Evolutionary conservation across 2,329 filamentous ascomycete genomes (phyloP), one percentile per base, ranked within the genome.

Genomic region (Aspergillus sojae): DNA sequence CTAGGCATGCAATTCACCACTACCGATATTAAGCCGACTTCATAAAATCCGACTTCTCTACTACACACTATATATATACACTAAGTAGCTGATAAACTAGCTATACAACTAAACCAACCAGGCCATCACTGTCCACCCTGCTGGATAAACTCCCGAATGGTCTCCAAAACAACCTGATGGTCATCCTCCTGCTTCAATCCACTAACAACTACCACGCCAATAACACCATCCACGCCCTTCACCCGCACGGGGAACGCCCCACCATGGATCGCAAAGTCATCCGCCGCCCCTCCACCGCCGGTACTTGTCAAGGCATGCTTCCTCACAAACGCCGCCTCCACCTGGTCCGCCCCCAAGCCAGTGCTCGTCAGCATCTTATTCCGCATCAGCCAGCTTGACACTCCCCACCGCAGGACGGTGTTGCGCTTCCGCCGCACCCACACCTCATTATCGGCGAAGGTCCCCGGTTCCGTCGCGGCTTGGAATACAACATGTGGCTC

Each of bases 141-240:
- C 11, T 62, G 65, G 63, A 77, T 67, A 63, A 84, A 84, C 65
- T 86, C 84, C 69, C 82, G 82, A 48, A 93, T 82, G 1, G 87
- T 87, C 74, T 93, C 89, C 0, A 91, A 85, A 71, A 94, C 88
- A 43, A 93, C 86, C 10, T 87, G 87, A 77, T 95, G 92, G 76
- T 94, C 91, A 79, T 93, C 86, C 70, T 91, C 83, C 77, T 93
- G 89, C 80, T 88, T 90, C 75, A 94, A 76, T 5, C 91, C 92
- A 72, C 88, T 91, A 1, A 94, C 89, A 21, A 93, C 87, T 28
- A 93, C 87, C 1, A 92, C 88, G 0, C 86, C 91, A 10, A 93
- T 88, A 3, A 93, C 79, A 0, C 91, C 91, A 78, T 94, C 91
- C 1, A 94, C 90, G 0, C 90, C 90, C 59, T 80, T 80, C 7